phyloP scores from a whole-genome alignment of 2,329 filamentous ascomycete species.

The Lomentospora prolificans region DNA sequence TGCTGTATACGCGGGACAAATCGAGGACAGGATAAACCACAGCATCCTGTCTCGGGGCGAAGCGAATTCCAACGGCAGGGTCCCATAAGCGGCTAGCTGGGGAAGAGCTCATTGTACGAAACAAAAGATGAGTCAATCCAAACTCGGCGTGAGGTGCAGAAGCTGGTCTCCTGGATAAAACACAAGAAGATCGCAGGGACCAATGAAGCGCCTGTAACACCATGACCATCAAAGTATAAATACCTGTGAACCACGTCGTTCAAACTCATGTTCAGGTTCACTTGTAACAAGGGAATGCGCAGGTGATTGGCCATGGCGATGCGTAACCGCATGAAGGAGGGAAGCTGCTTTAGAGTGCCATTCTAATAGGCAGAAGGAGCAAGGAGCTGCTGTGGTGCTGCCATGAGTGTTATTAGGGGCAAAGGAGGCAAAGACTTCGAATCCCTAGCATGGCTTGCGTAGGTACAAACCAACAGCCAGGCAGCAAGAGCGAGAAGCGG shows the following conservation, averaged over 20 bases:
- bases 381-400: neutral
- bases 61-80: slow-evolving; percentile 3
- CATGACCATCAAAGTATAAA: neutral
- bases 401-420: neutral
- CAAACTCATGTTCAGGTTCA: neutral
- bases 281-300: neutral
- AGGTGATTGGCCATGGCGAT: neutral
- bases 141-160: neutral
- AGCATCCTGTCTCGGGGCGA: neutral
- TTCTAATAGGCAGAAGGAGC: neutral
- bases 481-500: too few species aligned
- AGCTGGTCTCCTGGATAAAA: neutral
- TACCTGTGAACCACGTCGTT: neutral
- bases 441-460: too few species aligned
- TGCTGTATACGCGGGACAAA: neutral
- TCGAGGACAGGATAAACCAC: slow-evolving; percentile 5
- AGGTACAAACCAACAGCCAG: too few species aligned
- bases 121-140: neutral
- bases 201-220: neutral
- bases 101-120: slow-evolving; percentile 3
- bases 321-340: neutral
- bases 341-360: neutral
- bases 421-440: neutral
- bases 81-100: slow-evolving; percentile 2
- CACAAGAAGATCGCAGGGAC: neutral